A percentile compares a stretch with the other conserved stretches of the same genome.
phyloP scores from a whole-genome alignment of 2,329 filamentous ascomycete genomes.

The Helotiales sp. region DNA sequence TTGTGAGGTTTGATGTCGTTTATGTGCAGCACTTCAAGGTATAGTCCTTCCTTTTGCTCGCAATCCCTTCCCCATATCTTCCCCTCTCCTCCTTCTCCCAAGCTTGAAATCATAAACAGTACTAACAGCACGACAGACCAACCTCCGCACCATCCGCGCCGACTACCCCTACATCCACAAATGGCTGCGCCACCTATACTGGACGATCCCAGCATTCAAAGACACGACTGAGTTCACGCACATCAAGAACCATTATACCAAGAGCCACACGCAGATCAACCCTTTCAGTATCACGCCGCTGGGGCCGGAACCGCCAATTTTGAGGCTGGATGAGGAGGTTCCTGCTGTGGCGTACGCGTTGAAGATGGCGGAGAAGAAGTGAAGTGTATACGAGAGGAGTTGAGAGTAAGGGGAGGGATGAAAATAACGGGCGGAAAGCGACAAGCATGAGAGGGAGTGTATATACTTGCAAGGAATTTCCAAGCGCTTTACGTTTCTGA shows the following conservation, averaged over 20 bases:
- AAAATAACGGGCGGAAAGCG: not conserved
- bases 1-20: slow-evolving; percentile 69
- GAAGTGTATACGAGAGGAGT: not conserved
- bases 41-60: slow-evolving; percentile 52
- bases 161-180: slow-evolving; percentile 67
- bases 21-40: slow-evolving; percentile 88
- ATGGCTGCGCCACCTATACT: slow-evolving; percentile 71
- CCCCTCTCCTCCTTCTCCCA: not conserved
- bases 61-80: not conserved
- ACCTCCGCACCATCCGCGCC: slow-evolving; percentile 50
- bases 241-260: slow-evolving; percentile 92
- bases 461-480: no score
- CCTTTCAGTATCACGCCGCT: slow-evolving; percentile 78
- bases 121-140: slow-evolving; percentile 54
- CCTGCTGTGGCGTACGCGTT: slow-evolving; percentile 51
- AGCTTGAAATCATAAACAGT: not conserved
- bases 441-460: no score
- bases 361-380: slow-evolving; percentile 35
- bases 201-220: slow-evolving; percentile 68
- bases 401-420: not conserved
- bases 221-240: slow-evolving; percentile 44
- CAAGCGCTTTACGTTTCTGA: no score
- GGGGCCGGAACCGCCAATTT: slow-evolving; percentile 81
- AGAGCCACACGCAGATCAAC: slow-evolving; percentile 71
- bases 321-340: slow-evolving; percentile 81